phyloP scores from a whole-genome alignment of 2,329 filamentous ascomycete species.

The Xylaria polymorpha region DNA sequence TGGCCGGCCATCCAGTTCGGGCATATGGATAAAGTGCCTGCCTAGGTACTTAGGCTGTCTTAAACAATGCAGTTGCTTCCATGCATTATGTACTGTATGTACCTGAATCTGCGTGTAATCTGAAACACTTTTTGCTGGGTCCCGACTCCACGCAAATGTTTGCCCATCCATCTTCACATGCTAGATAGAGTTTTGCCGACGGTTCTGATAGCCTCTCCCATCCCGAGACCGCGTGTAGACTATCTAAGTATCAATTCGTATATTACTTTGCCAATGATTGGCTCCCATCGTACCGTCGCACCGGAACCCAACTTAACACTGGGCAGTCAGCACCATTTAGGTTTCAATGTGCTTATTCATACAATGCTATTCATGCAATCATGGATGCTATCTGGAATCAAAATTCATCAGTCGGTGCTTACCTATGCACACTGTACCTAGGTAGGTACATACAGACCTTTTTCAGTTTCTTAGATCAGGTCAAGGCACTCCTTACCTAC shows the following conservation, averaged over 20 bases:
- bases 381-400: slow-evolving; percentile 2
- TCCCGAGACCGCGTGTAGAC: background rate
- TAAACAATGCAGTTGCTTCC: background rate
- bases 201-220: background rate
- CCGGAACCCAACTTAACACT: background rate
- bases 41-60: background rate
- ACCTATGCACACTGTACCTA: no score
- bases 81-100: background rate
- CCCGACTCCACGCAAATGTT: background rate
- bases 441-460: background rate
- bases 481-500: background rate
- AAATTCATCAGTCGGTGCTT: background rate
- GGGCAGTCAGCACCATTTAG: slow-evolving; percentile 2
- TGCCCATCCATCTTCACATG: slow-evolving; percentile 1
- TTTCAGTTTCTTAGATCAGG: background rate
- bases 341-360: slow-evolving; percentile 8
- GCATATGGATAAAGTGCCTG: no score
- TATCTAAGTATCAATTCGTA: background rate
- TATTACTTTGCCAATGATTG: slow-evolving; percentile 11
- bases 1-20: background rate
- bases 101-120: background rate
- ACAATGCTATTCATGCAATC: background rate
- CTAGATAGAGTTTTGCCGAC: no score
- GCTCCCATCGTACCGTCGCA: slow-evolving; percentile 4
- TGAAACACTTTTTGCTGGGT: background rate